Percentiles rank a stretch among this genome's conserved stretches.
Evolutionary conservation across 2,329 filamentous ascomycete species (phyloP).

Genomic region (Aureobasidium musti): DNA sequence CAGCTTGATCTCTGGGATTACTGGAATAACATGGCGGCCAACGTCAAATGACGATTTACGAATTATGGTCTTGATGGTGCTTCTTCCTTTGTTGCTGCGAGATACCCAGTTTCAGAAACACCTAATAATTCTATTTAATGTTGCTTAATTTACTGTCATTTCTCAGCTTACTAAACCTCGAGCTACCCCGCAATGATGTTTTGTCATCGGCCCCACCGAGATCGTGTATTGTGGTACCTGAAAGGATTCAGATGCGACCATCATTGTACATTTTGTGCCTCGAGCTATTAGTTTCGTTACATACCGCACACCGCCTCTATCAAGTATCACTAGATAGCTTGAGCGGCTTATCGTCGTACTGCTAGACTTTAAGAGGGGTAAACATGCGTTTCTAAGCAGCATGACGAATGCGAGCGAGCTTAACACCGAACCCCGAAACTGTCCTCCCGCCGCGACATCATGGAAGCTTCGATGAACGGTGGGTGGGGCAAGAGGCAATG

Average conservation of each 20-base stretch:
- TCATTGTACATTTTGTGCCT: slow-evolving; percentile 2
- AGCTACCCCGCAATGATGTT: not conserved
- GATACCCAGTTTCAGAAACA: slow-evolving; percentile 19
- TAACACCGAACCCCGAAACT: slow-evolving; percentile 16
- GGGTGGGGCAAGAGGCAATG: slow-evolving; percentile 17
- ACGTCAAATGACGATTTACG: slow-evolving; percentile 18
- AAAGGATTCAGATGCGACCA: slow-evolving; percentile 13
- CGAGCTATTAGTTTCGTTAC: not conserved
- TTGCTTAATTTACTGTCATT: slow-evolving; percentile 20
- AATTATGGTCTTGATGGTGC: not conserved
- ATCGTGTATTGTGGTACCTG: not conserved
- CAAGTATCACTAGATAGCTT: not conserved
- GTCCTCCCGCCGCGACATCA: slow-evolving; percentile 8
- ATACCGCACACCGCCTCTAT: not conserved
- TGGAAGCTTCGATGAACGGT: slow-evolving; percentile 16
- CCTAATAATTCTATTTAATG: slow-evolving; percentile 9
- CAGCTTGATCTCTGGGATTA: slow-evolving; percentile 29
- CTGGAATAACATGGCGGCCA: slow-evolving; percentile 29
- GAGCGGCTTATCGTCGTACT: too few relatives aligned
- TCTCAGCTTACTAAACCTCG: not conserved
- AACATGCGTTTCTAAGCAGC: slow-evolving; percentile 19
- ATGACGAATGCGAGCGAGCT: not conserved
- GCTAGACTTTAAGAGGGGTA: not conserved
- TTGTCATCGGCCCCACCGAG: not conserved
- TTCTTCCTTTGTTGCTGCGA: not conserved